Conservation (phyloP, 2,329 filamentous ascomycete genomes). For the Colletotrichum sp. region DNA sequence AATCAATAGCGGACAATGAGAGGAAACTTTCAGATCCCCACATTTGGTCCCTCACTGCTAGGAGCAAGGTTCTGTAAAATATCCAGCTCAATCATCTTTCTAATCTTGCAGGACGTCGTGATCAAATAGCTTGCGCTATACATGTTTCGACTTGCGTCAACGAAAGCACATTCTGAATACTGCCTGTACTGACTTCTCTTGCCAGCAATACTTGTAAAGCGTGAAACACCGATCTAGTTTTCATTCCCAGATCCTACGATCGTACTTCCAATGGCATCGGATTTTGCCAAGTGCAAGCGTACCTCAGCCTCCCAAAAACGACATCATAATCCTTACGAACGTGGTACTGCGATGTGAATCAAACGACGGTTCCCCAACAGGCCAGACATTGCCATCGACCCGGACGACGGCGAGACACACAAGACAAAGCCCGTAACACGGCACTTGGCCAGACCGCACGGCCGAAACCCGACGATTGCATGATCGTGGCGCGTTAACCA, state of each 20-base stretch:
- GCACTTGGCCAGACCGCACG: background rate
- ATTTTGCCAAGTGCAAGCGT: background rate
- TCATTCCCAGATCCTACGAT: background rate
- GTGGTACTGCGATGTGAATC: background rate
- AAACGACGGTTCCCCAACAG: background rate
- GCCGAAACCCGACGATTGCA: background rate
- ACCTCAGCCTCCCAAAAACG: background rate
- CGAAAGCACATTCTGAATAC: background rate
- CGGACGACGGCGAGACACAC: background rate
- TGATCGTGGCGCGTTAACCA: background rate
- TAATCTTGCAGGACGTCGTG: background rate
- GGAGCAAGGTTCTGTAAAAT: background rate
- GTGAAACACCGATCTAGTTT: background rate
- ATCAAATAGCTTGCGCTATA: background rate
- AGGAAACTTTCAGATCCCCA: background rate
- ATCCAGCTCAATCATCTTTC: background rate
- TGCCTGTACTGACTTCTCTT: background rate
- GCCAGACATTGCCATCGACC: background rate
- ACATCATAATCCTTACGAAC: background rate
- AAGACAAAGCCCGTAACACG: background rate
- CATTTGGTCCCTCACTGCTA: background rate
- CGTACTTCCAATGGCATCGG: background rate
- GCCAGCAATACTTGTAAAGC: background rate
- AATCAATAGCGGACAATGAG: background rate
- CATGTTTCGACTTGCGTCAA: background rate